These are phyloP conservation scores for Crassisporium funariophilum DNA, from an alignment of 768 basidiomycete genomes.

Conservation along the genomic window DNA sequence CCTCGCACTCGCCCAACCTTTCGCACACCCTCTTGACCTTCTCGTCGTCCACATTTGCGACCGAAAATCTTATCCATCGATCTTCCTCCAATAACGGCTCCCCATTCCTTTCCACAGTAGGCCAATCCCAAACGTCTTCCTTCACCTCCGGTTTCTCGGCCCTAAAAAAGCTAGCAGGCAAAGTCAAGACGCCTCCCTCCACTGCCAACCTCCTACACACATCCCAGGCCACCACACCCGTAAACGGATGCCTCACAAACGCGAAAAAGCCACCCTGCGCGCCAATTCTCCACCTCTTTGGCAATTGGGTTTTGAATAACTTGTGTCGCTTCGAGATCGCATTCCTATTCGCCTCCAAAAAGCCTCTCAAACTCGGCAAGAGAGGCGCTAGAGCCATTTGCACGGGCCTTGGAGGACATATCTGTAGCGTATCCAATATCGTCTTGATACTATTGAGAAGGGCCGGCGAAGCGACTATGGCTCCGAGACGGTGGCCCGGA, in stretches of 20 bases:
- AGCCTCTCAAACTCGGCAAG: slow-evolving; percentile 51
- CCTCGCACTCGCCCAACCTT: slow-evolving; percentile 42
- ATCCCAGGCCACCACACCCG: slow-evolving; percentile 43
- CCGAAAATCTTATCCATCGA: slow-evolving; percentile 76
- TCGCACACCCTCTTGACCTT: slow-evolving; percentile 53
- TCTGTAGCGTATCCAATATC: slow-evolving; percentile 78
- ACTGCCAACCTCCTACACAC: slow-evolving; percentile 62
- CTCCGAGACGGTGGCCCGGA: slow-evolving; percentile 83
- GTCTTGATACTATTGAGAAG: slow-evolving; percentile 50
- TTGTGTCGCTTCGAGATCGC: slow-evolving; percentile 53
- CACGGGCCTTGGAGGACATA: slow-evolving; percentile 73
- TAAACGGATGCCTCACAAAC: slow-evolving; percentile 72
- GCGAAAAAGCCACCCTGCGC: slow-evolving; percentile 78
- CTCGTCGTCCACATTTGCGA: slow-evolving; percentile 77
- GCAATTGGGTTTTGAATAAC: slow-evolving; percentile 55
- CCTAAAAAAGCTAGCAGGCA: slow-evolving; percentile 69
- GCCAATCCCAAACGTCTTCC: slow-evolving; percentile 34
- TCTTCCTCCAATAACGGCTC: slow-evolving; percentile 42
- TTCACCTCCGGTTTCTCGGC: slow-evolving; percentile 33
- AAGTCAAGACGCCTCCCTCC: slow-evolving; percentile 62
- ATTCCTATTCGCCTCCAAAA: slow-evolving; percentile 51
- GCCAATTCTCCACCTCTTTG: slow-evolving; percentile 59
- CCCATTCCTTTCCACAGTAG: slow-evolving; percentile 9
- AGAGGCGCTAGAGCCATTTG: slow-evolving; percentile 67
- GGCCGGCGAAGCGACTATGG: slow-evolving; percentile 60